Conservation (phyloP, 306 rosid genomes). For the Acacia melanoxylon region DNA sequence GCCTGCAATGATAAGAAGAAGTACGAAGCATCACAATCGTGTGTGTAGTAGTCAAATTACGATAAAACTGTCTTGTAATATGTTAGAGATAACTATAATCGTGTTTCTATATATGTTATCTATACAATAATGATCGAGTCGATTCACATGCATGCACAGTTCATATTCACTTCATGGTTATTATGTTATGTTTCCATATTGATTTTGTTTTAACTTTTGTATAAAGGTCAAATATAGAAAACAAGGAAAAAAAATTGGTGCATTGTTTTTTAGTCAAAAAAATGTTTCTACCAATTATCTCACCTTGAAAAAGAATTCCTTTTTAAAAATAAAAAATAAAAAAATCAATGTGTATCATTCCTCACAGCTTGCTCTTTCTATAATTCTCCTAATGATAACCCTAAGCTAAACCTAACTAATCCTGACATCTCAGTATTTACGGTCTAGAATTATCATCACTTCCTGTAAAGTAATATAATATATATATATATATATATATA, state of each 20-base stretch:
- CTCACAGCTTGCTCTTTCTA: neutral
- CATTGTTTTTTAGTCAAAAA: neutral
- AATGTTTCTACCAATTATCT: neutral
- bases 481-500: too few relatives aligned
- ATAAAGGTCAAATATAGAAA: neutral
- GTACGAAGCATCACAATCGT: too few relatives aligned
- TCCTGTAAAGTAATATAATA: neutral
- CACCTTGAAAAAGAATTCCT: neutral
- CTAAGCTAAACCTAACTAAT: neutral
- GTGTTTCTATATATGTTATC: too few relatives aligned
- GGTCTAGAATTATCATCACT: neutral
- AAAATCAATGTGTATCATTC: neutral
- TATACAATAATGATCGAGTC: neutral
- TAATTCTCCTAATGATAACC: neutral
- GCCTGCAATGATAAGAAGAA: too few relatives aligned
- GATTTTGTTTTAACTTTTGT: neutral
- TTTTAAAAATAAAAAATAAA: neutral
- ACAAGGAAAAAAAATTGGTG: neutral
- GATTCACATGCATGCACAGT: neutral
- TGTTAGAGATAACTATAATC: too few relatives aligned
- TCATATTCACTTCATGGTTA: neutral
- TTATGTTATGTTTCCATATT: too few relatives aligned
- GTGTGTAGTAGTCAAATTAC: too few relatives aligned
- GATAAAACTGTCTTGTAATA: too few relatives aligned
- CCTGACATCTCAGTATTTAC: neutral